These are phyloP conservation scores for Cymbopogon flexuosus DNA, from an alignment of 202 grass and related monocot genomes.

Conservation along the genomic window DNA sequence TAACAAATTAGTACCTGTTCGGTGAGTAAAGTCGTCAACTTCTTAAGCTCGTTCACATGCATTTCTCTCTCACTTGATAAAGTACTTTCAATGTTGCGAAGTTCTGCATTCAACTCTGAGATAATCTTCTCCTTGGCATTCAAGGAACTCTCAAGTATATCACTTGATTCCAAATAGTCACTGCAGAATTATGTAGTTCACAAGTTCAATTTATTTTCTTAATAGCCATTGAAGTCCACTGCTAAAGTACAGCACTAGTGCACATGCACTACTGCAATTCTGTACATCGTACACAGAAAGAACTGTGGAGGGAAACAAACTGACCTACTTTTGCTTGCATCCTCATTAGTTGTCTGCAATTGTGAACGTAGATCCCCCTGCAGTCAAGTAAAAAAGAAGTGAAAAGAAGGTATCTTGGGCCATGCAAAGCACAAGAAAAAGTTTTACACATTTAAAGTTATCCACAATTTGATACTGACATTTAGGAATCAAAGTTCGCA, in stretches of 20 bases:
- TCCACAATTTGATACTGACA: not conserved
- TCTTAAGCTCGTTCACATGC: constrained; percentile 87
- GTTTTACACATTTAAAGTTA: not conserved
- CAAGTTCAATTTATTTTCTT: not conserved
- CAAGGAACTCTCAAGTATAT: constrained; percentile 91
- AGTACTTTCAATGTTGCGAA: constrained; percentile 81
- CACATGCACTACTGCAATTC: constrained; percentile 29
- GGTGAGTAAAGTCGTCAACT: constrained; percentile 76
- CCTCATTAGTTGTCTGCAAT: constrained; percentile 83
- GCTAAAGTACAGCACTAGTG: not conserved
- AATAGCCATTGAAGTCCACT: not conserved
- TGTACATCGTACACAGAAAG: not conserved
- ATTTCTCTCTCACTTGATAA: constrained; percentile 85
- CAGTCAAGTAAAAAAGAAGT: constrained; percentile 8
- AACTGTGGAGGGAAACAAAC: constrained; percentile 20
- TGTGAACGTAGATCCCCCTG: constrained; percentile 85
- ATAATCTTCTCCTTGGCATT: constrained; percentile 99
- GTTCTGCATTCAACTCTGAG: constrained; percentile 91
- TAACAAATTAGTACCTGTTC: constrained; percentile 61
- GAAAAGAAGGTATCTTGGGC: constrained; percentile 10
- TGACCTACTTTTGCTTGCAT: constrained; percentile 69
- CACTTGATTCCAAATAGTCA: constrained; percentile 84
- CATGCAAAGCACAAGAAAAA: constrained; percentile 28
- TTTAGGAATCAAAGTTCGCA: not conserved
- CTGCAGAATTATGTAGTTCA: constrained; percentile 46